Evolutionary conservation across 306 rosid species (phyloP).

Genomic region (Quercus rubra): DNA sequence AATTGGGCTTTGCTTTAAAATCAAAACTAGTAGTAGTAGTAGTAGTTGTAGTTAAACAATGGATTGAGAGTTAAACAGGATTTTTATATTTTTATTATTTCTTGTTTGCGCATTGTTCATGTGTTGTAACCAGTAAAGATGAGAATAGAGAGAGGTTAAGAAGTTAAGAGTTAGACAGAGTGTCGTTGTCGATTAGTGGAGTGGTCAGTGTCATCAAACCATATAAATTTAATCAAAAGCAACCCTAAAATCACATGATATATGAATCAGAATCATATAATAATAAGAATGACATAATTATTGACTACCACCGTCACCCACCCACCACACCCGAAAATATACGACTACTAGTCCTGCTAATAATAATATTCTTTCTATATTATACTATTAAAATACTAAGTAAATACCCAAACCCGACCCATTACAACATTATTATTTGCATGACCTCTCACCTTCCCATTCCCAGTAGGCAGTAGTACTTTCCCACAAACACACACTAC

Average conservation of each 20-base stretch:
- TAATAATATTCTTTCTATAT: too few species aligned
- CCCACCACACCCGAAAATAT: neutral
- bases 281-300: neutral
- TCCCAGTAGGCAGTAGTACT: too few species aligned
- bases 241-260: neutral
- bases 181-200: slow-evolving; percentile 43
- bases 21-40: neutral
- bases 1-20: neutral
- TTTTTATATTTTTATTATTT: neutral
- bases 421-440: too few species aligned
- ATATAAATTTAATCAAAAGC: slow-evolving; percentile 11
- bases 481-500: too few species aligned
- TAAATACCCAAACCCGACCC: too few species aligned
- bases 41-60: too few species aligned
- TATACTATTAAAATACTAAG: too few species aligned
- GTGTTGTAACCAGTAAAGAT: neutral
- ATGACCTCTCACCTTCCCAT: too few species aligned
- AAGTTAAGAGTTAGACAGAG: slow-evolving; percentile 22
- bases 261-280: too few species aligned
- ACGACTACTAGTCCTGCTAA: too few species aligned
- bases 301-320: neutral
- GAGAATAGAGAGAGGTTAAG: neutral
- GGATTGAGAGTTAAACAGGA: too few species aligned
- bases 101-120: neutral
- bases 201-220: slow-evolving; percentile 45